These are phyloP conservation scores for Teunomyces stri DNA, from an alignment of 805 yeast genomes.

Conservation along the genomic window DNA sequence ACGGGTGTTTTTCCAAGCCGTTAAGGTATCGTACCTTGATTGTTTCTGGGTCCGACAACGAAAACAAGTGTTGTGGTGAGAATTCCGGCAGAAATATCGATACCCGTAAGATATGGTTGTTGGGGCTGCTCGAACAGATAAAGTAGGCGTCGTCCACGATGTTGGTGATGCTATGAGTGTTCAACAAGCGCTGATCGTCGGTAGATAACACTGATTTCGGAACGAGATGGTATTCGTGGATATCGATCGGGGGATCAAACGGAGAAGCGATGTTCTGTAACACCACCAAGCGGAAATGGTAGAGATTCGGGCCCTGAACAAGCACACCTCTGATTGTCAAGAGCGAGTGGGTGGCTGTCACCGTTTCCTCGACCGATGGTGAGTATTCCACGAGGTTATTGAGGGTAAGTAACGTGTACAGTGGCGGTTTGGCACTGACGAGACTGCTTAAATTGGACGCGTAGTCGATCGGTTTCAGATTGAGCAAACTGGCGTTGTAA, in stretches of 20 bases:
- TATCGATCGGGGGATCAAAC: slow-evolving; percentile 17
- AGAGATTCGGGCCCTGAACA: slow-evolving; percentile 13
- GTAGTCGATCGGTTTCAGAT: slow-evolving; percentile 37
- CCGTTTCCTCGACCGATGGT: slow-evolving; percentile 25
- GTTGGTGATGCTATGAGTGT: not conserved
- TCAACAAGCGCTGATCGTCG: slow-evolving; percentile 26
- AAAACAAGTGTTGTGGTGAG: slow-evolving; percentile 41
- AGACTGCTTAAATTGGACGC: slow-evolving; percentile 17
- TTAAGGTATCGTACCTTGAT: slow-evolving; percentile 52
- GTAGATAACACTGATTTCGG: slow-evolving; percentile 21
- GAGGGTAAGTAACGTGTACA: slow-evolving; percentile 28
- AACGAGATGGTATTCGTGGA: slow-evolving; percentile 37
- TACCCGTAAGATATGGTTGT: slow-evolving; percentile 42
- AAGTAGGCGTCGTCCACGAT: slow-evolving; percentile 36
- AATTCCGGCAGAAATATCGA: slow-evolving; percentile 55
- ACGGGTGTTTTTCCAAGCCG: slow-evolving; percentile 21
- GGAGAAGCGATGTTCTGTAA: slow-evolving; percentile 23
- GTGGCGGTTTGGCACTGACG: slow-evolving; percentile 9
- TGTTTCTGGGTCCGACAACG: slow-evolving; percentile 44
- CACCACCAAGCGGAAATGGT: slow-evolving; percentile 31
- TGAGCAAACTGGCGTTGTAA: slow-evolving; percentile 20
- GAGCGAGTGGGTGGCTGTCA: slow-evolving; percentile 13
- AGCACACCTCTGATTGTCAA: slow-evolving; percentile 32
- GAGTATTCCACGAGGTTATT: slow-evolving; percentile 33
- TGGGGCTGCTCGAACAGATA: slow-evolving; percentile 22